Percentiles rank a stretch among this genome's conserved stretches.
These are phyloP conservation scores for Neurospora tetraspora DNA, from an alignment of 495 filamentous ascomycete genomes.

Conservation along the genomic window DNA sequence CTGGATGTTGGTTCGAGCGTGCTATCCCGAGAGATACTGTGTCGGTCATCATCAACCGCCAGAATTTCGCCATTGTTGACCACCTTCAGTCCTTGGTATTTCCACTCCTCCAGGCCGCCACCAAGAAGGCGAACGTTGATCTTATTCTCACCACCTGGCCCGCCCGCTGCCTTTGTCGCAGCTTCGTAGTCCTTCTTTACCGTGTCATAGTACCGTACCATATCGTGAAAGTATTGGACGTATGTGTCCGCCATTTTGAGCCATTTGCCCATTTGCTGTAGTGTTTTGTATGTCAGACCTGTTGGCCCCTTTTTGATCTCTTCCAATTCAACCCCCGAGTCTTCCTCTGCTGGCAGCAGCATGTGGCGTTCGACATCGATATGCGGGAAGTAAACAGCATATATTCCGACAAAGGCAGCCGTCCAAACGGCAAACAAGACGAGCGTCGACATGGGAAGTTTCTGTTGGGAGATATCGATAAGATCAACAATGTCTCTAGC, in stretches of 20 bases:
- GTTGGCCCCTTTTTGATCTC: constrained; percentile 27
- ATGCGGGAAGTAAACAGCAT: constrained; percentile 62
- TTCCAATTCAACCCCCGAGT: constrained; percentile 10
- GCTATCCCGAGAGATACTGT: constrained; percentile 22
- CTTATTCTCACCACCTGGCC: constrained; percentile 2
- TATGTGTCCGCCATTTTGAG: constrained; percentile 65
- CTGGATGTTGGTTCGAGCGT: constrained; percentile 18
- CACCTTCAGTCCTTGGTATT: constrained; percentile 26
- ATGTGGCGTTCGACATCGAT: constrained; percentile 66
- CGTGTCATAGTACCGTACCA: constrained; percentile 56
- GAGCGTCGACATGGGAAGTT: constrained; percentile 70
- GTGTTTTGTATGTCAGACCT: constrained; percentile 29
- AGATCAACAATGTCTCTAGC: constrained; percentile 69
- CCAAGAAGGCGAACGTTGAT: constrained; percentile 41
- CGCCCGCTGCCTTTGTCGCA: constrained; percentile 1
- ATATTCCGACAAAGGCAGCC: constrained; percentile 62
- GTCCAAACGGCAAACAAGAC: constrained; percentile 76
- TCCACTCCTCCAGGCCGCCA: constrained; percentile 66
- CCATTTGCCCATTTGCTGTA: constrained; percentile 51
- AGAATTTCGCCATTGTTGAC: constrained; percentile 33
- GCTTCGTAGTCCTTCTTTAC: constrained; percentile 50
- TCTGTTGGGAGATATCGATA: constrained; percentile 57
- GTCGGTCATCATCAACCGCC: constrained; percentile 21
- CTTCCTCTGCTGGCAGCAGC: constrained; percentile 22
- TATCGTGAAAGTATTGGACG: constrained; percentile 54